Evolutionary conservation across 129 eudicot species (phyloP).

Genomic region (Helichrysum umbraculigerum): DNA sequence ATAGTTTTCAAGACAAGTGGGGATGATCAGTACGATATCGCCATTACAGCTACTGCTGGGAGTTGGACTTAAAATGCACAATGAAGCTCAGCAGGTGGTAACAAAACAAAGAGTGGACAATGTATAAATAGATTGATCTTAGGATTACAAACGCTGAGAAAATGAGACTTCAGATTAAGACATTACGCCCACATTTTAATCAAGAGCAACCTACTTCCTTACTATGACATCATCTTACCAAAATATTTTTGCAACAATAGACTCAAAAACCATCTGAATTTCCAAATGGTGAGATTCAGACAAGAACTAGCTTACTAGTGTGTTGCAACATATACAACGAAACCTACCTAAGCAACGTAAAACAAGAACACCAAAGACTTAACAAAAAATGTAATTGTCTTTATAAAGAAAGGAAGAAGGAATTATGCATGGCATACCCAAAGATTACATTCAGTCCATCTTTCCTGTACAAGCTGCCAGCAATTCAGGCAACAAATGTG

Average conservation of each 20-base stretch:
- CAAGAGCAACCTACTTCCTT: not conserved
- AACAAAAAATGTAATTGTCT: not conserved
- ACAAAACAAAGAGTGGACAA: no score
- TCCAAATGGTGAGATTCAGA: not conserved
- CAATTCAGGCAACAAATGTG: slow-evolving; percentile 24
- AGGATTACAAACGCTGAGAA: not conserved
- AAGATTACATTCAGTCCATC: slow-evolving; percentile 9
- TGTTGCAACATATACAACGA: not conserved
- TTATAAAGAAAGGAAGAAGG: not conserved
- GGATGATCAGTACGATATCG: no score
- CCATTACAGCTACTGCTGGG: no score
- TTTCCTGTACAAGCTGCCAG: slow-evolving; percentile 22
- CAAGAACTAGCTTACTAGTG: no score
- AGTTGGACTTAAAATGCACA: no score
- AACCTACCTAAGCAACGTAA: not conserved
- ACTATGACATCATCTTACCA: not conserved
- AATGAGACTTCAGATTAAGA: not conserved
- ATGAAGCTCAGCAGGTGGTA: no score
- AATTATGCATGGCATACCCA: not conserved
- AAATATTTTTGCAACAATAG: not conserved
- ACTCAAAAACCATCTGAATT: not conserved
- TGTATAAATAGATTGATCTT: no score
- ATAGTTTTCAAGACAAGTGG: no score
- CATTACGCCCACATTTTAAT: not conserved
- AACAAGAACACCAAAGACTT: not conserved